phyloP scores from a whole-genome alignment of 2,329 filamentous ascomycete genomes.

The Aspergillus ochraceoroseus region DNA sequence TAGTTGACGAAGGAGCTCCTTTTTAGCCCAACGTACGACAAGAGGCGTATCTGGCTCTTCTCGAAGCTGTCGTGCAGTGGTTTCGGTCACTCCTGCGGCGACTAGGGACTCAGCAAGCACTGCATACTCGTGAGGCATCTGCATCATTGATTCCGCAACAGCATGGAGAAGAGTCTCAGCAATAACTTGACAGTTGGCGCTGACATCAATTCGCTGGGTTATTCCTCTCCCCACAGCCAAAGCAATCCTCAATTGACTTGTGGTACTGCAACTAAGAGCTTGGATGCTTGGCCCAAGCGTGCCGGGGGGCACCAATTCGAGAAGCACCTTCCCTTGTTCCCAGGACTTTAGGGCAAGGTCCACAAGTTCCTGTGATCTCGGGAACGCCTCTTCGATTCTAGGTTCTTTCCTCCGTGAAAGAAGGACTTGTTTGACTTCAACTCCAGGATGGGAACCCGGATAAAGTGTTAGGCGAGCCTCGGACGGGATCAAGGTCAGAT shows the following conservation, averaged over 20 bases:
- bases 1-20: slow-evolving; percentile 46
- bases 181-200: slow-evolving; percentile 37
- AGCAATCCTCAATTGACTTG: slow-evolving; percentile 27
- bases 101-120: slow-evolving; percentile 34
- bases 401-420: slow-evolving; percentile 36
- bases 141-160: slow-evolving; percentile 34
- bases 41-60: slow-evolving; percentile 37
- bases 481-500: slow-evolving; percentile 38
- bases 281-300: slow-evolving; percentile 34
- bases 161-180: slow-evolving; percentile 39
- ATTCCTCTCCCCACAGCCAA: slow-evolving; percentile 32
- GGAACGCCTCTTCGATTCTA: slow-evolving; percentile 45
- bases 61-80: slow-evolving; percentile 31
- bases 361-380: slow-evolving; percentile 34
- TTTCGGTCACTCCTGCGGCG: slow-evolving; percentile 33
- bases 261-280: slow-evolving; percentile 33
- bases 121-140: slow-evolving; percentile 38
- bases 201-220: slow-evolving; percentile 32
- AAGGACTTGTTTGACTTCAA: slow-evolving; percentile 43
- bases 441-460: slow-evolving; percentile 41
- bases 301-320: slow-evolving; percentile 35
- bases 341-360: slow-evolving; percentile 33
- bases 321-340: slow-evolving; percentile 29
- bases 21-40: slow-evolving; percentile 41
- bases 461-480: slow-evolving; percentile 43